These are phyloP conservation scores for Gossypium australe DNA, from an alignment of 345 rosid genomes.

Conservation along the genomic window DNA sequence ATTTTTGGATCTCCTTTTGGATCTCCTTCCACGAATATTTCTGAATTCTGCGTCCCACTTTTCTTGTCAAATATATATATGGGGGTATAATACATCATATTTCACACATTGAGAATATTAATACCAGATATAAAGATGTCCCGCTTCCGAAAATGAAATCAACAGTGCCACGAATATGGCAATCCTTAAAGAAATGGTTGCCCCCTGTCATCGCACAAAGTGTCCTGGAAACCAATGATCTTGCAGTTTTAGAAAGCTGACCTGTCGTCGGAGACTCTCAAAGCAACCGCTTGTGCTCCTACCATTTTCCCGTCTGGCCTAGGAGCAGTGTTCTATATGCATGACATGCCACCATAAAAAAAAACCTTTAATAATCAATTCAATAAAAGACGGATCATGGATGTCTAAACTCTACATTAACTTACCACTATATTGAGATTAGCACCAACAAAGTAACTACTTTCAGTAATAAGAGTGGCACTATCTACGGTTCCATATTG, in stretches of 20 bases:
- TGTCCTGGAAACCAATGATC: slow-evolving; percentile 49
- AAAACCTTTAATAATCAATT: background rate
- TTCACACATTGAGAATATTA: background rate
- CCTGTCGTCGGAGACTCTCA: slow-evolving; percentile 36
- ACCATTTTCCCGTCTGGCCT: slow-evolving; percentile 22
- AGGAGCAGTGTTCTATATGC: slow-evolving; percentile 40
- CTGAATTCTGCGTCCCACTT: background rate
- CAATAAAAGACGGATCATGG: background rate
- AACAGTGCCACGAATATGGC: slow-evolving; percentile 66
- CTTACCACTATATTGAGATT: slow-evolving; percentile 50
- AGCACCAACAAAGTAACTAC: slow-evolving; percentile 54
- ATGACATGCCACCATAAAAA: background rate
- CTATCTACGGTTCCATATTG: slow-evolving; percentile 58
- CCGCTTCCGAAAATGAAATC: slow-evolving; percentile 79
- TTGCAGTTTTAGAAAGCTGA: slow-evolving; percentile 27
- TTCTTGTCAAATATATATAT: background rate
- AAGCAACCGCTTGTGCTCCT: slow-evolving; percentile 42
- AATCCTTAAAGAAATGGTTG: slow-evolving; percentile 59
- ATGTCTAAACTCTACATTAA: background rate
- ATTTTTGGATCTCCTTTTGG: slow-evolving; percentile 15
- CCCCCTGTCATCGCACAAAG: slow-evolving; percentile 59
- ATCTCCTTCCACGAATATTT: slow-evolving; percentile 14
- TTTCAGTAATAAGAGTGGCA: slow-evolving; percentile 46
- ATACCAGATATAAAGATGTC: slow-evolving; percentile 42
- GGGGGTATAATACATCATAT: background rate